Conservation (phyloP, 345 rosid species). For the Corymbia maculata region DNA sequence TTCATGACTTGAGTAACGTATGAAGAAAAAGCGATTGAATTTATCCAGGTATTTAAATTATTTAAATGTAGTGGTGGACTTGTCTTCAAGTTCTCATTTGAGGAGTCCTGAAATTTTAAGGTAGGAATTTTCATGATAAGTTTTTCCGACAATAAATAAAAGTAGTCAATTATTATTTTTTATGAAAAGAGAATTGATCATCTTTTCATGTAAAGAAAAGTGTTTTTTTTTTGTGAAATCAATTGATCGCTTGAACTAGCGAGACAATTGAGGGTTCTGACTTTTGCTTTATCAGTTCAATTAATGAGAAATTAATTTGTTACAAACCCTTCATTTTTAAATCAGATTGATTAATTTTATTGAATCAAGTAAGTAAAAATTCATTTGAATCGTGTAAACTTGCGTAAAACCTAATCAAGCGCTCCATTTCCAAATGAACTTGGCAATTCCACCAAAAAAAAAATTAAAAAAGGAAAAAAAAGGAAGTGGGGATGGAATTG, state of each 20-base stretch:
- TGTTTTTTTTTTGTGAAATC: background rate
- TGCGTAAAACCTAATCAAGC: background rate
- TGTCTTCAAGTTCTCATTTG: no score
- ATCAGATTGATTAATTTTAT: fast-evolving
- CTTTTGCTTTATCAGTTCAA: background rate
- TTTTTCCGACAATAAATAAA: no score
- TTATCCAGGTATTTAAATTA: no score
- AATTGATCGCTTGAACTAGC: background rate
- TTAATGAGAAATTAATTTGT: background rate
- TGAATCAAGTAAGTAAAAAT: background rate
- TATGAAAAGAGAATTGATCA: no score
- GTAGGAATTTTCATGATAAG: no score
- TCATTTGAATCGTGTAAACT: background rate
- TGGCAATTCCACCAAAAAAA: background rate
- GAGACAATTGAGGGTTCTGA: fast-evolving
- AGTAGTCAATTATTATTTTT: no score
- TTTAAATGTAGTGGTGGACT: no score
- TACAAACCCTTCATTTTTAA: background rate
- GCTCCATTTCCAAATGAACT: background rate
- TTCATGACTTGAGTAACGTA: background rate
- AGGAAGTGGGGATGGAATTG: no score
- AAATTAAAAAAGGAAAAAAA: no score
- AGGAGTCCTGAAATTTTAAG: no score
- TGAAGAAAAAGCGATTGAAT: background rate
- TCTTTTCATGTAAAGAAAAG: background rate